A percentile compares a stretch with the other conserved stretches of the same genome.
These are phyloP conservation scores for Erysimum cheiranthoides DNA, from an alignment of 345 rosid species.

Conservation along the genomic window DNA sequence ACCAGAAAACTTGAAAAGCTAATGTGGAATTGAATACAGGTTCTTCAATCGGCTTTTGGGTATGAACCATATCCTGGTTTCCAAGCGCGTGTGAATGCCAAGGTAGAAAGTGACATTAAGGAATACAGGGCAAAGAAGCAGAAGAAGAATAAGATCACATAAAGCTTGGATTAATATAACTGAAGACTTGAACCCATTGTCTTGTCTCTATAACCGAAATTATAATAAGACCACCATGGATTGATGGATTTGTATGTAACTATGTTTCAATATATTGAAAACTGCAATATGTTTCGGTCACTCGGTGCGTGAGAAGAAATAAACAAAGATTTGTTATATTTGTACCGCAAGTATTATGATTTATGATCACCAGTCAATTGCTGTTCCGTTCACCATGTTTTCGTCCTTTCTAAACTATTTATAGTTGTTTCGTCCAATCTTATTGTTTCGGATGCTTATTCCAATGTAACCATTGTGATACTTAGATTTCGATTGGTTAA, in stretches of 20 bases:
- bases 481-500: too few relatives aligned
- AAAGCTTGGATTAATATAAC: constrained; percentile 17
- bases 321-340: too few relatives aligned
- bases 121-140: constrained; percentile 59
- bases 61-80: constrained; percentile 93
- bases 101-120: constrained; percentile 62
- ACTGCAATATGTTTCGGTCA: background rate
- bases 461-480: too few relatives aligned
- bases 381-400: too few relatives aligned
- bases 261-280: constrained; percentile 22
- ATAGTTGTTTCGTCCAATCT: too few relatives aligned
- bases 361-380: background rate
- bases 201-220: background rate
- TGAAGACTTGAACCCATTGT: constrained; percentile 3
- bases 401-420: too few relatives aligned
- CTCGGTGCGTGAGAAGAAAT: background rate
- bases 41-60: constrained; percentile 61
- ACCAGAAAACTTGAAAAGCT: background rate
- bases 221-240: constrained; percentile 17
- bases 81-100: constrained; percentile 62
- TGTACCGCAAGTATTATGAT: background rate
- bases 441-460: too few relatives aligned
- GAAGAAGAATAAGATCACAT: constrained; percentile 50
- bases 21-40: constrained; percentile 48
- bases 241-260: constrained; percentile 20